Evolutionary conservation across 2,329 filamentous ascomycete species (phyloP).

Genomic region (Arachnopeziza araneosa): DNA sequence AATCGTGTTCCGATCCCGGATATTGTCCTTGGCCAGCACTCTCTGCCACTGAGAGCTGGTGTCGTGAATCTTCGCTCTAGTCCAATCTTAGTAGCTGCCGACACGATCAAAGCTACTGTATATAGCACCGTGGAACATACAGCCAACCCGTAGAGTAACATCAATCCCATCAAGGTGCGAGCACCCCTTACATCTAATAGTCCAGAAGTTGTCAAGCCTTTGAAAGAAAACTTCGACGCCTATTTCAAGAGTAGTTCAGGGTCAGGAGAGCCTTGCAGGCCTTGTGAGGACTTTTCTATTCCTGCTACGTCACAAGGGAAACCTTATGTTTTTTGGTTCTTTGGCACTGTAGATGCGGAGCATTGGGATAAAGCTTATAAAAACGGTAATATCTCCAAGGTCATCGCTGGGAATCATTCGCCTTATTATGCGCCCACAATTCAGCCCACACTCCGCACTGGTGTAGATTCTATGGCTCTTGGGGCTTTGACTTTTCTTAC

Average conservation of each 20-base stretch:
- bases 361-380: slow-evolving; percentile 44
- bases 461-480: slow-evolving; percentile 43
- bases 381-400: slow-evolving; percentile 38
- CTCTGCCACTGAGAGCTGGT: slow-evolving; percentile 38
- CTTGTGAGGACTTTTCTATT: slow-evolving; percentile 37
- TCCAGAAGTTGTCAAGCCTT: slow-evolving; percentile 12
- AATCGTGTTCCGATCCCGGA: slow-evolving; percentile 47
- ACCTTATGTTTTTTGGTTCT: slow-evolving; percentile 51
- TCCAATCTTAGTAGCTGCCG: slow-evolving; percentile 32
- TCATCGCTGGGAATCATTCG: slow-evolving; percentile 52
- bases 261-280: too few species aligned
- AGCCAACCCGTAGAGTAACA: slow-evolving; percentile 40
- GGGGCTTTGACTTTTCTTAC: slow-evolving; percentile 42
- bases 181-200: slow-evolving; percentile 32
- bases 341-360: slow-evolving; percentile 46
- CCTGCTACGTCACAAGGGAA: slow-evolving; percentile 41
- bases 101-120: slow-evolving; percentile 33
- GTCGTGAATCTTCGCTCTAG: slow-evolving; percentile 31
- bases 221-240: slow-evolving; percentile 12
- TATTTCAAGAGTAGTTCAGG: slow-evolving; percentile 9
- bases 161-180: slow-evolving; percentile 43
- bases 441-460: slow-evolving; percentile 50
- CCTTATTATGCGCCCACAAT: slow-evolving; percentile 51
- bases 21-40: slow-evolving; percentile 50
- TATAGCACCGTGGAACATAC: slow-evolving; percentile 37